phyloP scores from a whole-genome alignment of 2,329 filamentous ascomycete species.

The Diaporthe humulicola region DNA sequence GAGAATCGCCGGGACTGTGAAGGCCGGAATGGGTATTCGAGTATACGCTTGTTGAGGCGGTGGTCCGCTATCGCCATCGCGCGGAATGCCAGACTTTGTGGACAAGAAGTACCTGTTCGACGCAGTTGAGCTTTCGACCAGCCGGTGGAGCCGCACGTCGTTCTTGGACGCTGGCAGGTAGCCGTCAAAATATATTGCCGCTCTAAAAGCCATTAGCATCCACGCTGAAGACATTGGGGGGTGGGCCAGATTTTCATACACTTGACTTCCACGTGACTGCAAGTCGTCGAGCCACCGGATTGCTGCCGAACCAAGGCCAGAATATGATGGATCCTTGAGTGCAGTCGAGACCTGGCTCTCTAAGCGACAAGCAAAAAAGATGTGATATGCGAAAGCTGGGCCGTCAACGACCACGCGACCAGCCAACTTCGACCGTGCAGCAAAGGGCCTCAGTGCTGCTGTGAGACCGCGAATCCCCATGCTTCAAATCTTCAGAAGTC shows the following conservation, averaged over 20 bases:
- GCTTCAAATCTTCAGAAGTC: not conserved
- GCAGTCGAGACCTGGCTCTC: conserved; percentile 31
- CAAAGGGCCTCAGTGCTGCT: conserved; percentile 42
- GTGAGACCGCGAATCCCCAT: conserved; percentile 47
- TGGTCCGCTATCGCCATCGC: conserved; percentile 39
- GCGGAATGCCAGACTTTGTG: conserved; percentile 44
- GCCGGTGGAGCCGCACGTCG: conserved; percentile 70
- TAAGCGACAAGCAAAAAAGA: conserved; percentile 40
- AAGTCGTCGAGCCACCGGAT: conserved; percentile 43
- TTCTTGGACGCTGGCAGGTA: conserved; percentile 79
- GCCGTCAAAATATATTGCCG: conserved; percentile 88
- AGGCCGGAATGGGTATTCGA: conserved; percentile 63
- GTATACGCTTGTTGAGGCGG: not conserved
- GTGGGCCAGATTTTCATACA: conserved; percentile 33
- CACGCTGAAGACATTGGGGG: not conserved
- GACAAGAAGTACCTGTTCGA: conserved; percentile 64
- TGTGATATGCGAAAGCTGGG: conserved; percentile 46
- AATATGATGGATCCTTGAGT: conserved; percentile 43
- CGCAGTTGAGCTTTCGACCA: conserved; percentile 68
- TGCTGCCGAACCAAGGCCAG: conserved; percentile 41
- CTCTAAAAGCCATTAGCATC: conserved; percentile 55
- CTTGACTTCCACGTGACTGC: conserved; percentile 35
- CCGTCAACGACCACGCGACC: conserved; percentile 45
- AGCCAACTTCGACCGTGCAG: conserved; percentile 38
- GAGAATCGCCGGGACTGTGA: conserved; percentile 82